Percentiles rank a stretch among this genome's conserved stretches.
These are phyloP conservation scores for Globisporangium heterothallicum DNA, from an alignment of 352 stramenopile genomes.

Conservation along the genomic window DNA sequence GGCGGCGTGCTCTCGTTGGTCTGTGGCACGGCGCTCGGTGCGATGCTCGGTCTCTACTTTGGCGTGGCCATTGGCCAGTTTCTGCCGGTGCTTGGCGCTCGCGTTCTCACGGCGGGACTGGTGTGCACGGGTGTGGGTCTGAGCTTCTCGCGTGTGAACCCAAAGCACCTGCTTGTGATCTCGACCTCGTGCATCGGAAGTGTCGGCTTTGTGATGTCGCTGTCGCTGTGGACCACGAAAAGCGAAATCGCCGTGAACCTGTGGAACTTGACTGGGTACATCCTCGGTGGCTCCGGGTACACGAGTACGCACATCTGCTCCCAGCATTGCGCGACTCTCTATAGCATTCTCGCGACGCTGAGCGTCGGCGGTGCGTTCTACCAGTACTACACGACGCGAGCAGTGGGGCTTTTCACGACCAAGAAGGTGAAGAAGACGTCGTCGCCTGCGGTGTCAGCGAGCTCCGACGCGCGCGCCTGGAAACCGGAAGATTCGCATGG, in stretches of 20 bases:
- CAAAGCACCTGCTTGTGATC: constrained; percentile 63
- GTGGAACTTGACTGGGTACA: constrained; percentile 59
- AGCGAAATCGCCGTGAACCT: constrained; percentile 58
- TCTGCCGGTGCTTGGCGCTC: constrained; percentile 50
- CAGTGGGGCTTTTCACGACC: constrained; percentile 28
- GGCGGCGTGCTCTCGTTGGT: constrained; percentile 61
- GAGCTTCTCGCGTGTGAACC: constrained; percentile 31
- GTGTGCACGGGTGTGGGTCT: constrained; percentile 35
- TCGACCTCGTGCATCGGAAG: constrained; percentile 64
- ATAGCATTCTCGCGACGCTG: constrained; percentile 41
- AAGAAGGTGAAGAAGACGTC: constrained; percentile 18
- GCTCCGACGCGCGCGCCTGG: constrained; percentile 73
- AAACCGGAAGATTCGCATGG: constrained; percentile 30
- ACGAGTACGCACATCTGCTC: constrained; percentile 49
- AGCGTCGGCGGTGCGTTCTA: constrained; percentile 28
- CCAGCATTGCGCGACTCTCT: constrained; percentile 53
- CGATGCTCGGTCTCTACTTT: constrained; percentile 61
- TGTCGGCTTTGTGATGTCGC: constrained; percentile 55
- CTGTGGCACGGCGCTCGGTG: constrained; percentile 48
- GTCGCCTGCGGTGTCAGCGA: constrained; percentile 60
- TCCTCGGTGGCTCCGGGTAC: constrained; percentile 51
- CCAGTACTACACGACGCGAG: constrained; percentile 44
- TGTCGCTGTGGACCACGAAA: constrained; percentile 63
- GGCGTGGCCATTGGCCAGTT: constrained; percentile 61
- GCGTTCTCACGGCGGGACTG: constrained; percentile 46